Base-by-base conservation (phyloP, 805 yeast species). In the Saturnispora ahearnii region DNA sequence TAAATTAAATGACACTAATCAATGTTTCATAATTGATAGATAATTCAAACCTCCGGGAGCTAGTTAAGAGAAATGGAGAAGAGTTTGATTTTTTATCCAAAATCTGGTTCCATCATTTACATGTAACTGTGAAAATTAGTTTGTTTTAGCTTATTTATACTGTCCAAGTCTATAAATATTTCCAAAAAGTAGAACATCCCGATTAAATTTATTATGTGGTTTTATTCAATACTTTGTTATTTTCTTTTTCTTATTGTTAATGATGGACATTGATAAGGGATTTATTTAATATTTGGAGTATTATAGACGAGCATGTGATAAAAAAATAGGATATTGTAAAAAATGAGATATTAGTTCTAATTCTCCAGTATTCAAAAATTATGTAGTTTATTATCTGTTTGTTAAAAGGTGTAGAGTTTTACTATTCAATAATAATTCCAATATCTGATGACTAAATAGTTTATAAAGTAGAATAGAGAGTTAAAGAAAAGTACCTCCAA, bases 71-170 rank as follows among this genome's bases (percentile, higher is more conserved):
- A 36, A 22, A 36, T 8, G 40, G 21, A 36, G 21, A 22, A 6
- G 24, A 36, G 7, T 62, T 60, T 48, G 61, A 64, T 47, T 60
- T 68, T 70, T 76, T 51, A 59, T 73, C 6, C 62, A 63, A 31
- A 74, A 71, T 42, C 66, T 76, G 43, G 68, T 69, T 55, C 58
- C 70, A 50, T 67, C 81, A 32, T 61, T 76, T 41, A 62, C 65
- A 15, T 56, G 77, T 32, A 82, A 82, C 56, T 82, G 84, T 15
- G 83, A 82, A 1, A 75, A 79, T 56, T 69, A 82, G 2, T 76
- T 75, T 47, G 71, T 78, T 11, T 71, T 82, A 57, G 88, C 82
- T 57, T 68, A 58, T 78, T 21, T 73, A 76, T 46, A 77, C 76
- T 53, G 77, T 76, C 48, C 59, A 63, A 50, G 67, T 69, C 10